Evolutionary conservation across 176 grass and related monocot species (phyloP).

Genomic region (Pharus latifolius): DNA sequence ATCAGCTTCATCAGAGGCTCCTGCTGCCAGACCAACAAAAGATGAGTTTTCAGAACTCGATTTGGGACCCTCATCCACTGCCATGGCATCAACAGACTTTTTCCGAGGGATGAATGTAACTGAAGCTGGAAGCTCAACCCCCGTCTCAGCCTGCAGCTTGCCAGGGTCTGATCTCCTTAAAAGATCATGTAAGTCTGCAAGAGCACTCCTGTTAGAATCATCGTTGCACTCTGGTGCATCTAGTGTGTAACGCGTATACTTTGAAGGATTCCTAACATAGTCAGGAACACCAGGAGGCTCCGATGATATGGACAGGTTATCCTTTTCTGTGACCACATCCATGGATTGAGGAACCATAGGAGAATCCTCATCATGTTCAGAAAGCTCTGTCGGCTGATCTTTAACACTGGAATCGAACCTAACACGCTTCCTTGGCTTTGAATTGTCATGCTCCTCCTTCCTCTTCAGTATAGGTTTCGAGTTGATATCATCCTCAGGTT

Average conservation of each 20-base stretch:
- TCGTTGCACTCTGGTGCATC: slow-evolving; percentile 36
- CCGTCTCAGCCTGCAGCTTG: slow-evolving; percentile 20
- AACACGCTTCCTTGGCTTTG: slow-evolving; percentile 87
- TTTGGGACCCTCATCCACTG: slow-evolving; percentile 40
- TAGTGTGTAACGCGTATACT: slow-evolving; percentile 80
- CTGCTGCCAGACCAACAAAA: slow-evolving; percentile 18
- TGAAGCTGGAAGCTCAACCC: slow-evolving; percentile 51
- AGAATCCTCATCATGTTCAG: slow-evolving; percentile 41
- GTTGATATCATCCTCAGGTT: slow-evolving; percentile 27
- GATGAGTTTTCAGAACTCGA: slow-evolving; percentile 19
- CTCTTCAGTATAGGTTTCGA: slow-evolving; percentile 94
- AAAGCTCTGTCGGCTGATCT: slow-evolving; percentile 24
- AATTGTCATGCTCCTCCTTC: slow-evolving; percentile 42
- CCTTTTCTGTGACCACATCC: slow-evolving; percentile 21
- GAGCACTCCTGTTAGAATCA: slow-evolving; percentile 58
- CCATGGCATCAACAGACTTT: slow-evolving; percentile 60
- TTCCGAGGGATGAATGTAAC: slow-evolving; percentile 72
- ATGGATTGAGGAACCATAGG: slow-evolving; percentile 38
- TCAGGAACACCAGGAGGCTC: slow-evolving; percentile 44
- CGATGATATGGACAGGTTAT: not conserved
- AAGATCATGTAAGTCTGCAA: slow-evolving; percentile 56
- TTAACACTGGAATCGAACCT: slow-evolving; percentile 61
- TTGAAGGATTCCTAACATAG: slow-evolving; percentile 78
- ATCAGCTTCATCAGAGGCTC: slow-evolving; percentile 40
- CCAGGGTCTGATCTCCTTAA: slow-evolving; percentile 39